Evolutionary conservation across 1,284 basidiomycete species (phyloP).

Genomic region (Afroboletus lepidellus): DNA sequence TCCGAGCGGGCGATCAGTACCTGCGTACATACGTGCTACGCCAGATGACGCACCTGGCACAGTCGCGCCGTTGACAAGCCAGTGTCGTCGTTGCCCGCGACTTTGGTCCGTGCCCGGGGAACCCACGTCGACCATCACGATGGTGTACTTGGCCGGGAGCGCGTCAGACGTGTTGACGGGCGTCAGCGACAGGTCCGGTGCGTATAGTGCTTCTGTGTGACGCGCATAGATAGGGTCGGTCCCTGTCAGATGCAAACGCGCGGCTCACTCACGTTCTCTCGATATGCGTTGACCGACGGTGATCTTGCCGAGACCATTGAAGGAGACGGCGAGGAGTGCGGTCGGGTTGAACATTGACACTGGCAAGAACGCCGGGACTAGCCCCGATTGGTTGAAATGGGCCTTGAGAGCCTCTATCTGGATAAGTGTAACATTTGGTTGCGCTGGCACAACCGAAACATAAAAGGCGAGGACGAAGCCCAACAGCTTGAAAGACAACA

Average conservation of each 20-base stretch:
- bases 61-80: conserved; percentile 71
- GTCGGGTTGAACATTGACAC: conserved; percentile 49
- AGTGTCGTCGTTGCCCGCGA: conserved; percentile 68
- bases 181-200: conserved; percentile 49
- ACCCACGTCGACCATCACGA: conserved; percentile 72
- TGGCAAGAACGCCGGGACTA: conserved; percentile 58
- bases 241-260: background rate
- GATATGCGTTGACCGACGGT: conserved; percentile 59
- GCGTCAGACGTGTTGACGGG: conserved; percentile 45
- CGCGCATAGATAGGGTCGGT: background rate
- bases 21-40: background rate
- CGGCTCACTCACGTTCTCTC: conserved; percentile 47
- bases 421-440: conserved; percentile 39
- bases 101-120: conserved; percentile 54
- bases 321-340: conserved; percentile 54
- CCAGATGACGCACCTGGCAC: conserved; percentile 38
- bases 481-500: conserved; percentile 23
- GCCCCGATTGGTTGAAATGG: conserved; percentile 54
- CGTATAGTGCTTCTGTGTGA: conserved; percentile 48
- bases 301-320: conserved; percentile 47
- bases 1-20: conserved; percentile 1
- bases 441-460: conserved; percentile 40
- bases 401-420: conserved; percentile 56
- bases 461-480: conserved; percentile 38
- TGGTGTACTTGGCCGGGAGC: conserved; percentile 53